Evolutionary conservation across 2,329 filamentous ascomycete species (phyloP).

Genomic region (Chalaropsis ovoidea): DNA sequence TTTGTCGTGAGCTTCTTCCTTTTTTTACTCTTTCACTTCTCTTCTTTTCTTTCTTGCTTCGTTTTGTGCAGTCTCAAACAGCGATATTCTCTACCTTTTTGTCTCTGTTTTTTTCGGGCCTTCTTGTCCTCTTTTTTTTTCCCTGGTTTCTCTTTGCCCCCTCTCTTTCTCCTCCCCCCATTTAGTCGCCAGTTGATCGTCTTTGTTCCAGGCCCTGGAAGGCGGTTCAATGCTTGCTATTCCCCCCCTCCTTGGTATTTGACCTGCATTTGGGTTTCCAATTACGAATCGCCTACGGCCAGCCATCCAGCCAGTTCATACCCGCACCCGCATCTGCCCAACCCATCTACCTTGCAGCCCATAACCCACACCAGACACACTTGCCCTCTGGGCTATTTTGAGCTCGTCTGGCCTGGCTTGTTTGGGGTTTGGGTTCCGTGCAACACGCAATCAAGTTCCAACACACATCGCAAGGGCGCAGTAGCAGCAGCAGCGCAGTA

Average conservation of each 20-base stretch:
- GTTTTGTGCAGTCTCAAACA: neutral
- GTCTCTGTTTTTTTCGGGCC: neutral
- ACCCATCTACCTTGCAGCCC: neutral
- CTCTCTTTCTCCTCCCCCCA: neutral
- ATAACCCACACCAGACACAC: neutral
- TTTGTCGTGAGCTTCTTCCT: too few species aligned
- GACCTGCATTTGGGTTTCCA: constrained; percentile 5
- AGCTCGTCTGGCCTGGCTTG: constrained; percentile 1
- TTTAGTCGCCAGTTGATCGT: constrained; percentile 3
- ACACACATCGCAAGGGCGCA: neutral
- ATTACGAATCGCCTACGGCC: neutral
- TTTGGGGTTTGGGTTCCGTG: constrained; percentile 14
- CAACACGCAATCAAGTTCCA: constrained; percentile 1
- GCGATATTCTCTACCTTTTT: neutral
- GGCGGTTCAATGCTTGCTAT: neutral
- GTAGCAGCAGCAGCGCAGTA: neutral
- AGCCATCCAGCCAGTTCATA: neutral
- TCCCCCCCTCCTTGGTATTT: constrained; percentile 6
- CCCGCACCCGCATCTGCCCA: neutral
- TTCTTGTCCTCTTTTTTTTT: neutral
- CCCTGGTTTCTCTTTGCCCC: neutral
- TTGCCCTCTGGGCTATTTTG: constrained; percentile 2
- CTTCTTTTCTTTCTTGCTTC: too few species aligned
- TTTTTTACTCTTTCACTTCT: too few species aligned
- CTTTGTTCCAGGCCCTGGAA: constrained; percentile 9